These are phyloP conservation scores for Lasiodiplodia sp. DNA, from an alignment of 2,329 filamentous ascomycete genomes.

Conservation along the genomic window DNA sequence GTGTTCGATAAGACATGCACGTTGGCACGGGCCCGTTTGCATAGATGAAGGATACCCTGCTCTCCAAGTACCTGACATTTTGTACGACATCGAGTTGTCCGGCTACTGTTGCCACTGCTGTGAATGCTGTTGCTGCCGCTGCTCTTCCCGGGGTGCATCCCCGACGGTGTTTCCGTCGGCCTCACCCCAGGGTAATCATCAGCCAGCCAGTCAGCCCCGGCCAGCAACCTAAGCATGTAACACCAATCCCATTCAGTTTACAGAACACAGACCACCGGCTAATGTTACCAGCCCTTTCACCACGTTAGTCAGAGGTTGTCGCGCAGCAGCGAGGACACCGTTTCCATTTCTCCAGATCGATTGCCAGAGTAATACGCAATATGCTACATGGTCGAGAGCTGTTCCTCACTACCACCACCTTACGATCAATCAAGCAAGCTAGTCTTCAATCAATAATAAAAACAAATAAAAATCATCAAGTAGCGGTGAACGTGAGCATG, in stretches of 20 bases:
- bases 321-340: no score
- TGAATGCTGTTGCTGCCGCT: neutral
- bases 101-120: neutral
- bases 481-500: neutral
- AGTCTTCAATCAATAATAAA: neutral
- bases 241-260: neutral
- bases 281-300: neutral
- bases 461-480: neutral
- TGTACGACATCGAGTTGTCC: neutral
- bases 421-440: no score
- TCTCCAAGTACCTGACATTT: neutral
- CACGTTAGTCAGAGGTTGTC: no score
- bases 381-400: no score
- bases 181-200: neutral
- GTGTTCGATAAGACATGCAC: slow-evolving; percentile 13
- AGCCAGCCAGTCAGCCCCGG: neutral
- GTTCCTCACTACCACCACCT: no score
- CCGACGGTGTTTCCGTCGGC: neutral
- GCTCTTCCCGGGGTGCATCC: neutral
- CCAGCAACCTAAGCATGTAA: neutral
- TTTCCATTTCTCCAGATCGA: no score
- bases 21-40: slow-evolving; percentile 12
- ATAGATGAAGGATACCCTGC: neutral
- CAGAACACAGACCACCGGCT: neutral
- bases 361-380: no score